Percentiles rank a stretch among this genome's conserved stretches.
Evolutionary conservation across 1,284 basidiomycete species (phyloP).

Genomic region (Tilletia caries): DNA sequence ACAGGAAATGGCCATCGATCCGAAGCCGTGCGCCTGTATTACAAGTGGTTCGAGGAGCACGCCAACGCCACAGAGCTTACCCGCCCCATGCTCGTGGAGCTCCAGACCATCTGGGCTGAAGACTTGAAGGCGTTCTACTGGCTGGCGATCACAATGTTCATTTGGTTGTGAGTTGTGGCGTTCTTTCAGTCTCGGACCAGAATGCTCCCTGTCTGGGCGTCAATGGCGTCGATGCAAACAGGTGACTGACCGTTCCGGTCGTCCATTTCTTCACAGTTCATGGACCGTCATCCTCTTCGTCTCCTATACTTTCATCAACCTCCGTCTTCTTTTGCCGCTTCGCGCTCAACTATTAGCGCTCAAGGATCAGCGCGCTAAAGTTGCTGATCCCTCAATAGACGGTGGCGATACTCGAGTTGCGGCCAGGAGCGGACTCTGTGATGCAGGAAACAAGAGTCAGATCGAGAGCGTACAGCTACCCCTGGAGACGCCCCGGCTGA

Average conservation of each 20-base stretch:
- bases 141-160: not conserved
- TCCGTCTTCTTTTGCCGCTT: not conserved
- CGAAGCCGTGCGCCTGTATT: not conserved
- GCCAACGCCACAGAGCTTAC: not conserved
- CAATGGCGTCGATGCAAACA: not conserved
- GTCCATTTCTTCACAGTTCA: not conserved
- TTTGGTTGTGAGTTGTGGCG: conserved; percentile 13
- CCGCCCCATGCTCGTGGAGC: not conserved
- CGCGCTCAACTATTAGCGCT: not conserved
- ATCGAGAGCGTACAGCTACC: not conserved
- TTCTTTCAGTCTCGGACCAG: no score
- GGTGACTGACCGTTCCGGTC: not conserved
- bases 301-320: not conserved
- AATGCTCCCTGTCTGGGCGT: not conserved
- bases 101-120: not conserved
- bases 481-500: not conserved
- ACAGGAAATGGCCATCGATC: not conserved
- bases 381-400: not conserved
- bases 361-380: not conserved
- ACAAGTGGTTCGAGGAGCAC: not conserved
- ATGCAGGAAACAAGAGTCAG: not conserved
- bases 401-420: not conserved
- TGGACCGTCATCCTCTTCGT: conserved; percentile 3
- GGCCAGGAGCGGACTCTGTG: not conserved
- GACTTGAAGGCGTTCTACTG: conserved; percentile 1